Base-by-base conservation (phyloP, 768 basidiomycete species). In the Hygrocybe punicea region DNA sequence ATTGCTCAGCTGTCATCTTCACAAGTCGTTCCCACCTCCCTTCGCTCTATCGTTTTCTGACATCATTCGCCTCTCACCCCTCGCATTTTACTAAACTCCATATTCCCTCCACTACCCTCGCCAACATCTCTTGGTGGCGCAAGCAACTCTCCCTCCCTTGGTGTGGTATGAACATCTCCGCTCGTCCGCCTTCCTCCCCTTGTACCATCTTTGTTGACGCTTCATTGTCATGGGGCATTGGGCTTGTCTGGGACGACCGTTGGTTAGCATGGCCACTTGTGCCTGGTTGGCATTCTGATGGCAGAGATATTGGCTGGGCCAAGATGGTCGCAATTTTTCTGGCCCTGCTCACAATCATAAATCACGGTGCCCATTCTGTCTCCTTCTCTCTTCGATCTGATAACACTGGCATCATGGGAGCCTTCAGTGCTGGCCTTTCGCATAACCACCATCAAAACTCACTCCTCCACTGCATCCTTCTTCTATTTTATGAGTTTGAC, bases 81-180 rank as follows among this genome's bases (percentile, higher is more conserved):
- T 42, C 40, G 3, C 40, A 4, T 6, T 42, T 42, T 10, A 19
- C 10, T 10, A 65, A 13, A 45, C 50, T 4, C 69, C 67, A 50
- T 14, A 60, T 56, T 23, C 56, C 65, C 2, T 23, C n/a, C 8
- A 58, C 61, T 2, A 17, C 68, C 9, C 44, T 71, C 40, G 11
- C 60, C 0, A 61, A 69, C 50, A 58, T 75, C 19, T 47, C 51
- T 19, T 75, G 71, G 73, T 75, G 72, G 74, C 6, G 8, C 2
- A 25, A 6, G 11, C 34, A 11, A 11, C 53, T 64, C 3, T 16
- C 10, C 11, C 19, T 45, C 8, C 34, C 25, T 7, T 36, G 25
- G 14, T 25, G 33, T 33, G 29, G 17, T 11, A 34, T 56, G 37
- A 44, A 34, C 5, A 52, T 65, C 29, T 29, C 29, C 29, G 6